A percentile compares a stretch with the other conserved stretches of the same genome.
phyloP scores from a whole-genome alignment of 2,329 filamentous ascomycete species.

The Raffaelea albimanens region DNA sequence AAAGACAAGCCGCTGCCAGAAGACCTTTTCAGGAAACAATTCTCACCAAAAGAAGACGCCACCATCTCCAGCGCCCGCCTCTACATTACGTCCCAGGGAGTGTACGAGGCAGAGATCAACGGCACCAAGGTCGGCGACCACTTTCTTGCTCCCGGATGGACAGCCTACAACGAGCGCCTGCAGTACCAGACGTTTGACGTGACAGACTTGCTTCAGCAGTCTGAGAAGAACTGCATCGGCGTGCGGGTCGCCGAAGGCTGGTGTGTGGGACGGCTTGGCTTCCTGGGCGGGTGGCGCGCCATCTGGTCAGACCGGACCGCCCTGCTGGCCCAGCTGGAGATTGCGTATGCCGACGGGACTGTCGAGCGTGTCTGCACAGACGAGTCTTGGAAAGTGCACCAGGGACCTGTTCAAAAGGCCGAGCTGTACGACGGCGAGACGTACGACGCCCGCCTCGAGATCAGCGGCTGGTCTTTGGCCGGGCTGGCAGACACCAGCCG shows the following conservation, averaged over 20 bases:
- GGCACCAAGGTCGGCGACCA: conserved; percentile 21
- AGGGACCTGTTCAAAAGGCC: conserved; percentile 19
- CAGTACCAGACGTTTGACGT: conserved; percentile 34
- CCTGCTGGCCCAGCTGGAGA: conserved; percentile 13
- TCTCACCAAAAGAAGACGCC: background rate
- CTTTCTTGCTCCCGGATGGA: conserved; percentile 30
- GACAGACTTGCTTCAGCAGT: conserved; percentile 12
- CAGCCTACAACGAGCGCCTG: conserved; percentile 28
- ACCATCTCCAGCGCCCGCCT: conserved; percentile 16
- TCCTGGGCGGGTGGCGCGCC: conserved; percentile 13
- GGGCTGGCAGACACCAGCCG: conserved; percentile 14
- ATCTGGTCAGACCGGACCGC: conserved; percentile 1
- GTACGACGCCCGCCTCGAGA: conserved; percentile 30
- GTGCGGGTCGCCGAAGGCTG: conserved; percentile 35
- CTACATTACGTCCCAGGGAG: conserved; percentile 24
- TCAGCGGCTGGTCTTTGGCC: background rate
- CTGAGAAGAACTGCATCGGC: conserved; percentile 23
- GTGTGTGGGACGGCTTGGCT: conserved; percentile 25
- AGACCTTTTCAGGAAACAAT: conserved; percentile 2
- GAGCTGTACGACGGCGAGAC: conserved; percentile 45
- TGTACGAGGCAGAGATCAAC: conserved; percentile 26
- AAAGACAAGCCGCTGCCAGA: conserved; percentile 13
- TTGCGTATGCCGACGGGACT: conserved; percentile 13
- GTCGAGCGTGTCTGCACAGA: background rate
- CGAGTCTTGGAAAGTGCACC: conserved; percentile 12